These are phyloP conservation scores for Entoloma clypeatum DNA, from an alignment of 1,284 basidiomycete species.

Conservation along the genomic window DNA sequence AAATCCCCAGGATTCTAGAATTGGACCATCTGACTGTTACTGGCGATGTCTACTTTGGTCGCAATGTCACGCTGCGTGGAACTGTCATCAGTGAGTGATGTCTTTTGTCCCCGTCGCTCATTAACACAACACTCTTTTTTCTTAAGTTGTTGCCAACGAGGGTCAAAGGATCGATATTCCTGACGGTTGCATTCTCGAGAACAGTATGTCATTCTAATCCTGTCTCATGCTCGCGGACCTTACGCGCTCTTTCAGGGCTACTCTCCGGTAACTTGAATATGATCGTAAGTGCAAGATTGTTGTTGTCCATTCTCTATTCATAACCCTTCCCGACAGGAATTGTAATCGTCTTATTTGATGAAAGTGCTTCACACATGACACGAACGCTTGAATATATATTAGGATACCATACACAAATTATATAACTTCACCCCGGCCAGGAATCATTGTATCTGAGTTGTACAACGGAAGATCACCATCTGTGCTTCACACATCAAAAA, in stretches of 20 bases:
- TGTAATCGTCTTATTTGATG: slow-evolving; percentile 23
- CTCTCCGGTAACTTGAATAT: slow-evolving; percentile 67
- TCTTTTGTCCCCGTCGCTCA: background rate
- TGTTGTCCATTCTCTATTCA: background rate
- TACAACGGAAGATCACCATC: too few relatives aligned
- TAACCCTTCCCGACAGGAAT: slow-evolving; percentile 24
- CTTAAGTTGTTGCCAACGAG: slow-evolving; percentile 73
- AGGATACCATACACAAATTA: too few relatives aligned
- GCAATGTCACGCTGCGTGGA: slow-evolving; percentile 85
- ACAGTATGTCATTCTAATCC: slow-evolving; percentile 49
- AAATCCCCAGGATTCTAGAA: slow-evolving; percentile 91
- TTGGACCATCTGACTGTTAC: slow-evolving; percentile 96
- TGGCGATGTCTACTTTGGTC: slow-evolving; percentile 95
- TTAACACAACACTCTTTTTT: slow-evolving; percentile 8
- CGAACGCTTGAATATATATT: too few relatives aligned
- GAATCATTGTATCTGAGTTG: too few relatives aligned
- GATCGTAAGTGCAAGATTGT: slow-evolving; percentile 45
- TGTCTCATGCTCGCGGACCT: background rate
- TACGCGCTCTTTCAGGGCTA: slow-evolving; percentile 34
- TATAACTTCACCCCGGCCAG: too few relatives aligned
- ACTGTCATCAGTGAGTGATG: slow-evolving; percentile 68
- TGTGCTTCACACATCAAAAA: too few relatives aligned
- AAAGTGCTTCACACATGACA: slow-evolving; percentile 1
- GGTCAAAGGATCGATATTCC: slow-evolving; percentile 95
- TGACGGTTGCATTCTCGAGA: slow-evolving; percentile 93